phyloP scores from a whole-genome alignment of 2,329 filamentous ascomycete genomes.

The Aspergillaceae sp. region DNA sequence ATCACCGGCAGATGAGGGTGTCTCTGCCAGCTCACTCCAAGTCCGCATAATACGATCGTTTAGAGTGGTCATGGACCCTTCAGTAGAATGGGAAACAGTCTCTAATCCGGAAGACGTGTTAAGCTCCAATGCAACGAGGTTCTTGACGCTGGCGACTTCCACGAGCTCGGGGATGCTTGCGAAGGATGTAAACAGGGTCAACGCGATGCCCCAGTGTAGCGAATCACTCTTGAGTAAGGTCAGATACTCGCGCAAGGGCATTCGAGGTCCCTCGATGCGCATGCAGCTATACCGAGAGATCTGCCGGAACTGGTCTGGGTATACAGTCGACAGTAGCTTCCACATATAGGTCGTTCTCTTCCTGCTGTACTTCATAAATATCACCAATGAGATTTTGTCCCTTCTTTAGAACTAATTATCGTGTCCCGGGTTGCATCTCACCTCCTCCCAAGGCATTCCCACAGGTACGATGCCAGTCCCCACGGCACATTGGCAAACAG shows the following conservation, averaged over 20 bases:
- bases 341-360: conserved; percentile 36
- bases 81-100: conserved; percentile 4
- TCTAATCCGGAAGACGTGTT: conserved; percentile 11
- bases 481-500: conserved; percentile 33
- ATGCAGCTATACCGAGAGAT: conserved; percentile 22
- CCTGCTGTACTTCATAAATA: conserved; percentile 13
- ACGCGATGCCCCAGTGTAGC: conserved; percentile 25
- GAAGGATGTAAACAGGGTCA: conserved; percentile 27
- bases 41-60: conserved; percentile 33
- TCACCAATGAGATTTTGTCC: not conserved
- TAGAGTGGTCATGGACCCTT: conserved; percentile 15
- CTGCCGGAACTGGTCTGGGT: conserved; percentile 27
- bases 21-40: conserved; percentile 32
- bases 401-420: not conserved
- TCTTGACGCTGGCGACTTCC: conserved; percentile 29
- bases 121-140: conserved; percentile 34
- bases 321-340: conserved; percentile 33
- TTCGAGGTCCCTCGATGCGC: conserved; percentile 19
- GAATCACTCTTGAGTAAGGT: conserved; percentile 23
- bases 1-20: conserved; percentile 29
- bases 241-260: conserved; percentile 29
- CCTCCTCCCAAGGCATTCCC: conserved; percentile 30
- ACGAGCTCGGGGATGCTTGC: conserved; percentile 29
- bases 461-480: conserved; percentile 31
- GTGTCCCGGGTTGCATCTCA: conserved; percentile 11